Evolutionary conservation across 306 rosid genomes (phyloP).

Genomic region (Cercis canadensis): DNA sequence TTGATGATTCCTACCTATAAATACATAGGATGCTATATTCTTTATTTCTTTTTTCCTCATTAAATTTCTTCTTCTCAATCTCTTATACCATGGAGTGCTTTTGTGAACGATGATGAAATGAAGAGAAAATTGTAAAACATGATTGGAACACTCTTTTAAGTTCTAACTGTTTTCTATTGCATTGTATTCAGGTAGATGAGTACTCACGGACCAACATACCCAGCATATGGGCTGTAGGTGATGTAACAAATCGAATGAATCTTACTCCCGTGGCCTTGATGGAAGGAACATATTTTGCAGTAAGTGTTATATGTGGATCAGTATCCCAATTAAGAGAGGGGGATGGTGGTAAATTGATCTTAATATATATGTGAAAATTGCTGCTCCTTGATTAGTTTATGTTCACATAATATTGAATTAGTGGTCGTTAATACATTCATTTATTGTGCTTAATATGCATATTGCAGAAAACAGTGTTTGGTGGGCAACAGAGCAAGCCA

Average conservation of each 20-base stretch:
- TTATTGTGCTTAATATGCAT: slow-evolving; percentile 32
- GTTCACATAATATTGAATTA: not conserved
- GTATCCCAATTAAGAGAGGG: not conserved
- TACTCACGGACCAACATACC: slow-evolving; percentile 74
- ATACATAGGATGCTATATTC: not conserved
- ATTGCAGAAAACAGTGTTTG: slow-evolving; percentile 84
- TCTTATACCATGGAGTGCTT: slow-evolving; percentile 21
- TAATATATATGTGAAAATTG: no score
- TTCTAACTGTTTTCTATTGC: slow-evolving; percentile 26
- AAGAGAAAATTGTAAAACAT: not conserved
- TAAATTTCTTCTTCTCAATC: no score
- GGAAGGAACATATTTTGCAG: slow-evolving; percentile 89
- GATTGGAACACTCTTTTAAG: not conserved
- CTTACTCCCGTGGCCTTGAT: slow-evolving; percentile 96
- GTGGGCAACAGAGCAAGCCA: slow-evolving; percentile 71
- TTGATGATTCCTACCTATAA: not conserved
- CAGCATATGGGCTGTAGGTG: slow-evolving; percentile 97
- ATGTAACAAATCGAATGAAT: slow-evolving; percentile 86
- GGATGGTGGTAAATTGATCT: no score
- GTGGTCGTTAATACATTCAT: slow-evolving; percentile 13
- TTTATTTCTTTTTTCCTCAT: no score
- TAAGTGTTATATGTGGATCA: slow-evolving; percentile 49
- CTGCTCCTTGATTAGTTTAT: no score
- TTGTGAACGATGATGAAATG: not conserved
- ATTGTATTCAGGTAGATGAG: slow-evolving; percentile 74